These are phyloP conservation scores for Cryptococcus sp. DNA, from an alignment of 1,284 basidiomycete genomes.

Conservation along the genomic window DNA sequence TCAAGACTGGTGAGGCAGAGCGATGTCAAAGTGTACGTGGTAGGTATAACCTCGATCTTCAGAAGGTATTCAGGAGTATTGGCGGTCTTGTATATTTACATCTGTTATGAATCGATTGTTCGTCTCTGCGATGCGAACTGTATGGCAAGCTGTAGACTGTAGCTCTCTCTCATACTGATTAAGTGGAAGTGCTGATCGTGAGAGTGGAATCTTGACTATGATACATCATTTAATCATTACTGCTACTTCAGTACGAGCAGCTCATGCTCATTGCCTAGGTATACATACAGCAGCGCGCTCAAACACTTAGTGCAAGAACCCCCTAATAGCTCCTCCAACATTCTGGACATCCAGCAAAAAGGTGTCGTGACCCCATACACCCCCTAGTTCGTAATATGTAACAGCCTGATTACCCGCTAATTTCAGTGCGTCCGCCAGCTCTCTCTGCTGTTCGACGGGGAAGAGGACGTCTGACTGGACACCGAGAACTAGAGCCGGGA, in stretches of 20 bases:
- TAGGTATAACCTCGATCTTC: too few species aligned
- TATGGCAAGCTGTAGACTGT: too few species aligned
- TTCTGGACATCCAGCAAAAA: conserved; percentile 83
- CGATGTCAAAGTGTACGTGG: too few species aligned
- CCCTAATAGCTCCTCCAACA: conserved; percentile 74
- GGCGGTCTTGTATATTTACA: too few species aligned
- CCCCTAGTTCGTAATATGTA: conserved; percentile 95
- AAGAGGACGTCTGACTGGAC: conserved; percentile 97
- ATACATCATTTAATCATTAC: not conserved
- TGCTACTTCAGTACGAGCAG: not conserved
- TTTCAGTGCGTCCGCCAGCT: conserved; percentile 87
- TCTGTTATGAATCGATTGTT: too few species aligned
- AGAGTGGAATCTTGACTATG: not conserved
- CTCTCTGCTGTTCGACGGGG: conserved; percentile 95
- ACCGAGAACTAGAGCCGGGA: conserved; percentile 84
- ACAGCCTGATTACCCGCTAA: conserved; percentile 85
- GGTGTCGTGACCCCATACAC: conserved; percentile 97
- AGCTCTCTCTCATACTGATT: not conserved
- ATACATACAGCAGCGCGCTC: not conserved
- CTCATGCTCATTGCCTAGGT: too few species aligned
- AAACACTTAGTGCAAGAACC: conserved; percentile 60
- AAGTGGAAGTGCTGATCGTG: too few species aligned
- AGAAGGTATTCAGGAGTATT: too few species aligned
- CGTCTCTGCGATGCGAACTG: too few species aligned
- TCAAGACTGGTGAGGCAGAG: too few species aligned